phyloP scores from a whole-genome alignment of 768 basidiomycete genomes.

The Leccinum longicurvipes region DNA sequence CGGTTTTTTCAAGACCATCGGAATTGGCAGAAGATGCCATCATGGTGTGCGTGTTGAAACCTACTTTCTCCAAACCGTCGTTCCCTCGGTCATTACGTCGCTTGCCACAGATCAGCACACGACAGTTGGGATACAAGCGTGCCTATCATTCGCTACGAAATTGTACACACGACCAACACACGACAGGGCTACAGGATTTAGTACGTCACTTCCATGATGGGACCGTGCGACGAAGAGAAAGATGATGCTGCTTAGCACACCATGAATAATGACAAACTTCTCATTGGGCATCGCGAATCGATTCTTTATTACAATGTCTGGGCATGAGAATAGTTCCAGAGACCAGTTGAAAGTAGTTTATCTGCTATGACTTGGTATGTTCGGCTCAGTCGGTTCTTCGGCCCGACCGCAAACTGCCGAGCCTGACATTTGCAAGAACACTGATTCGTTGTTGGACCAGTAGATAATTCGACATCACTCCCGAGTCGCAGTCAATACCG shows the following conservation, averaged over 20 bases:
- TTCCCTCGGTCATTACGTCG: slow-evolving; percentile 2
- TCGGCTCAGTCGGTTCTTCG: neutral
- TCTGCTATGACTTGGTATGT: neutral
- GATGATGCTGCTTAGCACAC: neutral
- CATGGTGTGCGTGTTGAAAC: slow-evolving; percentile 1
- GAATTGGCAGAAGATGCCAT: neutral
- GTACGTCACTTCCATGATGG: neutral
- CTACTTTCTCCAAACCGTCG: neutral
- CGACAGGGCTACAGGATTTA: neutral
- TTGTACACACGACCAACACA: neutral
- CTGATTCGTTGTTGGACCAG: neutral
- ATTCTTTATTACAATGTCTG: neutral
- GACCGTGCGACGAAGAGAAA: neutral
- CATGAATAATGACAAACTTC: no score
- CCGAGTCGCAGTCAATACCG: neutral
- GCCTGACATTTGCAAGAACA: neutral
- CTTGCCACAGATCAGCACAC: neutral
- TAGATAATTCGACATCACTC: neutral
- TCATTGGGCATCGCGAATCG: neutral
- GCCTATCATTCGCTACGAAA: neutral
- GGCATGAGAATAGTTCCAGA: neutral
- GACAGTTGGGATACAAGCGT: neutral
- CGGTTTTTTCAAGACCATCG: neutral
- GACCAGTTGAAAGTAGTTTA: neutral
- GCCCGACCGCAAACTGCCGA: neutral